Evolutionary conservation across 139 green algal genomes (phyloP).

Genomic region (Asterochloris erici): DNA sequence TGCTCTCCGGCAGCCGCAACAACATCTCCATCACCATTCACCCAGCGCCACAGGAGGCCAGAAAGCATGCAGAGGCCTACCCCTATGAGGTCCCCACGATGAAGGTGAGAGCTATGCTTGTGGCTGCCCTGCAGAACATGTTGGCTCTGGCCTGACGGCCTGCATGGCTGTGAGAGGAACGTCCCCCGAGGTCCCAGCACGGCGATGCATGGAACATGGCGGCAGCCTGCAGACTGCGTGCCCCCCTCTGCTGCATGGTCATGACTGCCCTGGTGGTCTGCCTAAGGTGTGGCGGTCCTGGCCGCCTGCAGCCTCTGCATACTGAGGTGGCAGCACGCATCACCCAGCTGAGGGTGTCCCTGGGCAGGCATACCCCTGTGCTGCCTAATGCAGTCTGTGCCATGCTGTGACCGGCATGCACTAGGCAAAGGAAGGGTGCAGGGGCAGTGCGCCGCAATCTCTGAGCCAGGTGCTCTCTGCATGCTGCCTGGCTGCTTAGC

Average conservation of each 20-base stretch:
- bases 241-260: not conserved
- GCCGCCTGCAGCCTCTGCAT: too few relatives aligned
- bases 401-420: not conserved
- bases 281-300: not conserved
- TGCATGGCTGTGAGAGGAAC: not conserved
- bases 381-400: too few relatives aligned
- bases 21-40: conserved; percentile 4
- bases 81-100: conserved; percentile 32
- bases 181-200: not conserved
- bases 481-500: not conserved
- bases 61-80: conserved; percentile 1
- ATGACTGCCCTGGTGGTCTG: not conserved
- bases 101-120: not conserved
- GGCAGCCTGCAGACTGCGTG: not conserved
- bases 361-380: too few relatives aligned
- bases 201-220: not conserved
- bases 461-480: too few relatives aligned
- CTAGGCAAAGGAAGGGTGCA: not conserved
- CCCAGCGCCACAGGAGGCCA: conserved; percentile 15
- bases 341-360: too few relatives aligned
- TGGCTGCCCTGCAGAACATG: too few relatives aligned
- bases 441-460: not conserved
- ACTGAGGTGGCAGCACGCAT: too few relatives aligned
- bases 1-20: not conserved
- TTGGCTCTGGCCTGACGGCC: not conserved